These are phyloP conservation scores for Cutaneotrichosporon sp. DNA, from an alignment of 1,284 basidiomycete genomes.

Conservation along the genomic window DNA sequence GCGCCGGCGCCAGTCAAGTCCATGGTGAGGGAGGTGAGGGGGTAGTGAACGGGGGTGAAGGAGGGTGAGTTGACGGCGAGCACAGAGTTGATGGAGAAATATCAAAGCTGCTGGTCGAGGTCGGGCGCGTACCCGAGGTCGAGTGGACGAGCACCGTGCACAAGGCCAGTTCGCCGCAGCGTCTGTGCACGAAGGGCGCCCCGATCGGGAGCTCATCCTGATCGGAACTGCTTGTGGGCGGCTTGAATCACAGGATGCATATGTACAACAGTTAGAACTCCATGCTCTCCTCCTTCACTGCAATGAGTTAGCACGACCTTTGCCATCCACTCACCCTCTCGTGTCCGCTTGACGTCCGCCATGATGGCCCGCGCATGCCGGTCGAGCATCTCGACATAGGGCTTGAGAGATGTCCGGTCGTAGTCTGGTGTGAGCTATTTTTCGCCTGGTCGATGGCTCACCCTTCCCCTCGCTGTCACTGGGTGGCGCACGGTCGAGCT, in stretches of 20 bases:
- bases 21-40: too few relatives aligned
- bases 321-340: background rate
- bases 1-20: background rate
- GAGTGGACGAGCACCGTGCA: too few relatives aligned
- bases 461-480: constrained; percentile 17
- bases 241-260: background rate
- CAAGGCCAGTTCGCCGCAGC: too few relatives aligned
- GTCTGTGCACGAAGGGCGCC: too few relatives aligned
- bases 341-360: constrained; percentile 39
- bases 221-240: background rate
- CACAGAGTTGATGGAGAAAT: too few relatives aligned
- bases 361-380: constrained; percentile 62
- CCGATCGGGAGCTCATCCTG: too few relatives aligned
- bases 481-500: constrained; percentile 59
- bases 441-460: background rate
- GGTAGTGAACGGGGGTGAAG: too few relatives aligned
- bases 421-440: constrained; percentile 46
- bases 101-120: too few relatives aligned
- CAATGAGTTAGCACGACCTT: constrained; percentile 6
- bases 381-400: constrained; percentile 89
- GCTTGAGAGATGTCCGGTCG: constrained; percentile 65
- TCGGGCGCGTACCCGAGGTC: too few relatives aligned
- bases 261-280: constrained; percentile 32
- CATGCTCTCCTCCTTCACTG: constrained; percentile 36
- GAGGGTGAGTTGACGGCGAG: too few relatives aligned